Conservation (phyloP, 345 rosid species). For the Salix udensis region DNA sequence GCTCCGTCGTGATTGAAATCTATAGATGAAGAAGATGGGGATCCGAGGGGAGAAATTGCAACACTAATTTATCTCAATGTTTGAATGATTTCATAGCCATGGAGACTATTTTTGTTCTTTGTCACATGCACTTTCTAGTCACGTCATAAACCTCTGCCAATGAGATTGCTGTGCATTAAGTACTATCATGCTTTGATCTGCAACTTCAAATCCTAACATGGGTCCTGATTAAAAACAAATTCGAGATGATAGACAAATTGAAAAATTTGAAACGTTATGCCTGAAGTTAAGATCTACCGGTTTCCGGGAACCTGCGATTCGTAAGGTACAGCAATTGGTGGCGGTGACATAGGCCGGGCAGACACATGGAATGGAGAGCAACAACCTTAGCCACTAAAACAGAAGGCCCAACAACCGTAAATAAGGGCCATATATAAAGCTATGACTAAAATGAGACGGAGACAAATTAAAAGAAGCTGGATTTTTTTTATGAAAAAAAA, state of each 20-base stretch:
- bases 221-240: not conserved
- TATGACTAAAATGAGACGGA: not conserved
- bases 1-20: conserved; percentile 2
- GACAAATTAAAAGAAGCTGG: too few species aligned
- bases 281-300: not conserved
- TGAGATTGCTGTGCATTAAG: conserved; percentile 26
- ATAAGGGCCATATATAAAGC: not conserved
- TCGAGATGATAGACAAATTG: not conserved
- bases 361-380: not conserved
- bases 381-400: not conserved
- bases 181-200: not conserved
- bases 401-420: not conserved
- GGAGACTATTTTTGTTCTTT: conserved; percentile 45
- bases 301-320: not conserved
- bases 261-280: not conserved
- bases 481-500: too few species aligned
- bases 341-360: not conserved
- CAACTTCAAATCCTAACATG: not conserved
- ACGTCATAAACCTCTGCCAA: conserved; percentile 33
- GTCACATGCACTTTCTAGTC: conserved; percentile 31
- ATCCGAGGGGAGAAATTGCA: conserved; percentile 20
- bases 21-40: conserved; percentile 15
- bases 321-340: not conserved
- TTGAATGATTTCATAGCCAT: conserved; percentile 30
- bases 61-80: conserved; percentile 16